phyloP scores from a whole-genome alignment of 257 asterid species.

The Ballota nigra region DNA sequence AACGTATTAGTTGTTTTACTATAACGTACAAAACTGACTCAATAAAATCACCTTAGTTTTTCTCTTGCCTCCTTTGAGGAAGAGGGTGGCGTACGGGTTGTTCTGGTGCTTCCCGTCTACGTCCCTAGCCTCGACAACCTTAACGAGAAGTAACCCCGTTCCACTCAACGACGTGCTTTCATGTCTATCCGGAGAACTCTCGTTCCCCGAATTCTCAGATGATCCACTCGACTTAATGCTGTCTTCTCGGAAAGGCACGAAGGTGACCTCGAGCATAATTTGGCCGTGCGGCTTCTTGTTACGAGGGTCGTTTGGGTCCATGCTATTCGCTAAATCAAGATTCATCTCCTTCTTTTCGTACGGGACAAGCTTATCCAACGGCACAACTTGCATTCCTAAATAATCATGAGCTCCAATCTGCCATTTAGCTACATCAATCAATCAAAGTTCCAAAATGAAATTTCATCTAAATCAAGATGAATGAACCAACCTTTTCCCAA shows the following conservation, averaged over 20 bases:
- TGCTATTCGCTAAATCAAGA: slow-evolving; percentile 58
- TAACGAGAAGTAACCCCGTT: slow-evolving; percentile 66
- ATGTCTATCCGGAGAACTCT: slow-evolving; percentile 23
- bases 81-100: slow-evolving; percentile 56
- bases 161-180: slow-evolving; percentile 40
- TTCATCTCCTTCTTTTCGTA: slow-evolving; percentile 47
- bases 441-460: not conserved
- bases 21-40: not conserved
- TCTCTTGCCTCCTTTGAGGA: slow-evolving; percentile 61
- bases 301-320: slow-evolving; percentile 49
- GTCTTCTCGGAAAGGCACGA: slow-evolving; percentile 70
- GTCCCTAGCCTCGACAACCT: slow-evolving; percentile 50
- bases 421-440: not conserved
- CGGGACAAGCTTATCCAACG: slow-evolving; percentile 47
- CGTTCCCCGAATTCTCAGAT: slow-evolving; percentile 13
- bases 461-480: not conserved
- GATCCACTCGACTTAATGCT: slow-evolving; percentile 40
- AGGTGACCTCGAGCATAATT: slow-evolving; percentile 45
- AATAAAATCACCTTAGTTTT: slow-evolving; percentile 55
- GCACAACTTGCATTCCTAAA: slow-evolving; percentile 78
- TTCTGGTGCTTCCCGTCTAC: slow-evolving; percentile 65
- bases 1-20: not conserved
- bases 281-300: slow-evolving; percentile 60
- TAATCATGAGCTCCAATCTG: slow-evolving; percentile 81
- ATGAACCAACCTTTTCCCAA: slow-evolving; percentile 71